Base-by-base conservation (phyloP, 202 grass and related monocot genomes). In the Hordeum pubiflorum region DNA sequence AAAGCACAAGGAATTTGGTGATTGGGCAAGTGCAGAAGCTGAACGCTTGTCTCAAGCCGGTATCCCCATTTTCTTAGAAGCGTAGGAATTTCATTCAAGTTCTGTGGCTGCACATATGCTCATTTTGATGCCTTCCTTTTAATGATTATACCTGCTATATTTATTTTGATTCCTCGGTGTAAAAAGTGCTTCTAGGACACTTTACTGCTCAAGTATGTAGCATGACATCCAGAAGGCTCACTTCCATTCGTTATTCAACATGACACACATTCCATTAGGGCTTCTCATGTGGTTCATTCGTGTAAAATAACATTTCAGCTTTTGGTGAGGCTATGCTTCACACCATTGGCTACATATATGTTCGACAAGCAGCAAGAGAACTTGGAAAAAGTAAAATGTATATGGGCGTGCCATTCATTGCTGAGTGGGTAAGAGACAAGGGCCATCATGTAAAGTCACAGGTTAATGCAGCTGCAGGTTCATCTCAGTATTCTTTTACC, bases 381-480 rank as follows among this genome's bases (percentile, higher is more conserved):
- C 85, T 98, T 22, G 95, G 86, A 81, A 98, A 92, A 89, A 89
- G 63, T 64, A 89, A 9, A 82, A 13, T 89, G 43, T 89, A 89
- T 78, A 94, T 97, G 84, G 86, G 90, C 54, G 87, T 94, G 77
- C 94, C 94, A 38, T 97, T 97, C 88, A 91, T 97, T 79, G 94
- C 94, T 65, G 95, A 97, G 86, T 97, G 95, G 95, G 95, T 98
- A 52, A 86, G 95, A 73, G 90, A 98, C 50, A 94, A 95, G 79
- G 92, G 95, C 58, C 95, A 98, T 61, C 86, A 91, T 8, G 74
- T 95, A 58, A 98, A 98, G 74, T 98, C 95, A 11, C 92, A 95
- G 88, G 95, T 98, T 86, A 98, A 98, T 83, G 95, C 95, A 48
- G 92, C 95, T 68, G 86, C 92, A 91, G 95, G 95, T 98, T 93